These are phyloP conservation scores for Elymus sibiricus DNA, from an alignment of 176 grass and related monocot genomes.

Conservation along the genomic window DNA sequence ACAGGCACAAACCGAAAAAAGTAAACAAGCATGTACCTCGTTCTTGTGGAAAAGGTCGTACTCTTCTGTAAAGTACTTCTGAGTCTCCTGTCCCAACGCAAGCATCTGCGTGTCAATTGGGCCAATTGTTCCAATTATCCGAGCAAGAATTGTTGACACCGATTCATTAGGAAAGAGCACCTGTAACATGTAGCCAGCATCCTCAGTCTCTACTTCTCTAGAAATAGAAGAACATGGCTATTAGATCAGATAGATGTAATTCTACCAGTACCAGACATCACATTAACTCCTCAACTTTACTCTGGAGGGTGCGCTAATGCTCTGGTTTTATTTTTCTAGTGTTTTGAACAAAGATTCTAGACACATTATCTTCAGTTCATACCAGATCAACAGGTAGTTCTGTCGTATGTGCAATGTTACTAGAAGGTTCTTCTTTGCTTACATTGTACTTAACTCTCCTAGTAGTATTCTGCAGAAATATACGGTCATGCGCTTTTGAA, in stretches of 20 bases:
- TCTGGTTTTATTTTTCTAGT: background rate
- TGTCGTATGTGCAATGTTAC: conserved; percentile 5
- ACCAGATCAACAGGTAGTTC: background rate
- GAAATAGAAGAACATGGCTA: conserved; percentile 15
- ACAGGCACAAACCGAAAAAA: conserved; percentile 8
- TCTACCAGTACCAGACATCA: background rate
- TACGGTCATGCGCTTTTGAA: background rate
- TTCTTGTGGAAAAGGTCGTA: conserved; percentile 83
- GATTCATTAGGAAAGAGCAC: conserved; percentile 96
- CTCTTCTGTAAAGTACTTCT: conserved; percentile 83
- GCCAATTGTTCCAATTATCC: conserved; percentile 90
- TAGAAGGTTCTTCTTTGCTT: background rate
- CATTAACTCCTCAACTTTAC: background rate
- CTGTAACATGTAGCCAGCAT: conserved; percentile 45
- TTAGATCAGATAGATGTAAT: background rate
- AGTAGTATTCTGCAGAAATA: background rate
- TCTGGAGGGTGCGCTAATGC: background rate
- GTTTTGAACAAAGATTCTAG: conserved; percentile 5
- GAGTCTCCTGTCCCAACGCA: conserved; percentile 64
- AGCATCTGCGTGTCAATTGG: conserved; percentile 94
- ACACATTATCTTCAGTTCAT: background rate
- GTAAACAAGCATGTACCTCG: conserved; percentile 47
- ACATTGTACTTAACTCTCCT: too few relatives aligned
- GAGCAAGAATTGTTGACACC: conserved; percentile 81
- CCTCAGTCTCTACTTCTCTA: background rate